Evolutionary conservation across 805 yeast species (phyloP).

Genomic region (Yamadazyma nakazawae): DNA sequence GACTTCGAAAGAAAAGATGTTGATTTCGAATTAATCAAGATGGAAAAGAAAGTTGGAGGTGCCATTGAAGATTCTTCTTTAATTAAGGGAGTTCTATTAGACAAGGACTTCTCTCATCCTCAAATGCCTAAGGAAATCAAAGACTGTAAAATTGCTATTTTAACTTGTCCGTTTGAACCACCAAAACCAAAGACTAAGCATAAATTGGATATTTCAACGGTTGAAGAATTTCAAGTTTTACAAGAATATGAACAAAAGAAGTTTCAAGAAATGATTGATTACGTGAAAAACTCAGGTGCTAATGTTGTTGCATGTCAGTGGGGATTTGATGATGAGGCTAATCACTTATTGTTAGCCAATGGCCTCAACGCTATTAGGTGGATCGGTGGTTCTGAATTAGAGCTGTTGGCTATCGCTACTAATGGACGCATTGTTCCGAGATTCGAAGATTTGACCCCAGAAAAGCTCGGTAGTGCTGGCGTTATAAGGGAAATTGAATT

Average conservation of each 20-base stretch:
- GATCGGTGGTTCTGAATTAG: conserved; percentile 98
- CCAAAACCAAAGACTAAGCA: conserved; percentile 99
- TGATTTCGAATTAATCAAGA: conserved; percentile 92
- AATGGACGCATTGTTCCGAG: conserved; percentile 96
- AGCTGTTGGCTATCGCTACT: conserved; percentile 94
- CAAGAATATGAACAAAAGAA: conserved; percentile 91
- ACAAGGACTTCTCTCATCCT: conserved; percentile 96
- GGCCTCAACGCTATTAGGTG: conserved; percentile 95
- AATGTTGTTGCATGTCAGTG: conserved; percentile 97
- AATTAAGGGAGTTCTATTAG: conserved; percentile 88
- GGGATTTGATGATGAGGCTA: conserved; percentile 99
- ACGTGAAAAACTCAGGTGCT: conserved; percentile 87
- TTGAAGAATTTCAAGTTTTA: conserved; percentile 86
- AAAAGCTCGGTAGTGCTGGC: conserved; percentile 87
- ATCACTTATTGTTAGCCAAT: conserved; percentile 83
- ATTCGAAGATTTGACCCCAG: conserved; percentile 82
- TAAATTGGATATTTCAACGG: conserved; percentile 88
- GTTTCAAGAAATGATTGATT: conserved; percentile 84
- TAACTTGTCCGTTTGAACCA: conserved; percentile 99
- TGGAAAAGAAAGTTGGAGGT: conserved; percentile 96
- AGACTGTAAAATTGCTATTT: conserved; percentile 86
- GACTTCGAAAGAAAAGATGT: conserved; percentile 92
- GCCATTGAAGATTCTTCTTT: conserved; percentile 79
- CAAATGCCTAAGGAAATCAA: conserved; percentile 86
- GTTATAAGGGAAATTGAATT: conserved; percentile 82